Conservation (phyloP, 2,329 filamentous ascomycete species). For the Colletotrichum tanaceti region DNA sequence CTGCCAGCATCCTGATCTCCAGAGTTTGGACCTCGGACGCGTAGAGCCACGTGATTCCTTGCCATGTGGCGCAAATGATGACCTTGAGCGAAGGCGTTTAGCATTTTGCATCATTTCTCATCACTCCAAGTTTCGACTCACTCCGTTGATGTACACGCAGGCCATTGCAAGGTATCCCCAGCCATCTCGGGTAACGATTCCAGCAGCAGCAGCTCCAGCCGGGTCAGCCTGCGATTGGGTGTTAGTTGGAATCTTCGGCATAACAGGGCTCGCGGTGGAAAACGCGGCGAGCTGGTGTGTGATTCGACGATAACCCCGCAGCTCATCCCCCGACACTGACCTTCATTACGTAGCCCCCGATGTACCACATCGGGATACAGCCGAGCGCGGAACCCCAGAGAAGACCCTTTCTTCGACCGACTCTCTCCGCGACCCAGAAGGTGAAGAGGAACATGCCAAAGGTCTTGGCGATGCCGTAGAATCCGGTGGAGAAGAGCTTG, state of each 20-base stretch:
- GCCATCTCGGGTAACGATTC: constrained; percentile 56
- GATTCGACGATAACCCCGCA: no score
- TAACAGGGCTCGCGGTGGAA: no score
- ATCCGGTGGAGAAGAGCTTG: constrained; percentile 54
- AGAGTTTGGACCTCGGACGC: constrained; percentile 60
- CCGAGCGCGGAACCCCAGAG: constrained; percentile 56
- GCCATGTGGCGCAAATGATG: constrained; percentile 55
- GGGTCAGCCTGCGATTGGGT: constrained; percentile 45
- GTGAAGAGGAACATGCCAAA: constrained; percentile 53
- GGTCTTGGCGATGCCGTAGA: constrained; percentile 55
- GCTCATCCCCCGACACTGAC: no score
- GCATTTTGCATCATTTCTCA: rapidly evolving
- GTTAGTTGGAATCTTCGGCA: no score
- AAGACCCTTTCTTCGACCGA: constrained; percentile 61
- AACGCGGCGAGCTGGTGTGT: no score
- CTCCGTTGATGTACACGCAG: constrained; percentile 56
- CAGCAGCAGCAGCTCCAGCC: constrained; percentile 55
- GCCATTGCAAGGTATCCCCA: constrained; percentile 61
- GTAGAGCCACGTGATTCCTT: constrained; percentile 58
- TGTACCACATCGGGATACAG: constrained; percentile 54
- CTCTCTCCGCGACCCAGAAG: constrained; percentile 60
- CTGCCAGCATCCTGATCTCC: constrained; percentile 52
- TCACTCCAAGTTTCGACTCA: not conserved
- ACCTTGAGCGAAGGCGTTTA: constrained; percentile 10
- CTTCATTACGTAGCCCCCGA: constrained; percentile 52